Percentiles rank a stretch among this genome's conserved stretches.
phyloP scores from a whole-genome alignment of 2,329 filamentous ascomycete species.

The Alternaria brassicicola region DNA sequence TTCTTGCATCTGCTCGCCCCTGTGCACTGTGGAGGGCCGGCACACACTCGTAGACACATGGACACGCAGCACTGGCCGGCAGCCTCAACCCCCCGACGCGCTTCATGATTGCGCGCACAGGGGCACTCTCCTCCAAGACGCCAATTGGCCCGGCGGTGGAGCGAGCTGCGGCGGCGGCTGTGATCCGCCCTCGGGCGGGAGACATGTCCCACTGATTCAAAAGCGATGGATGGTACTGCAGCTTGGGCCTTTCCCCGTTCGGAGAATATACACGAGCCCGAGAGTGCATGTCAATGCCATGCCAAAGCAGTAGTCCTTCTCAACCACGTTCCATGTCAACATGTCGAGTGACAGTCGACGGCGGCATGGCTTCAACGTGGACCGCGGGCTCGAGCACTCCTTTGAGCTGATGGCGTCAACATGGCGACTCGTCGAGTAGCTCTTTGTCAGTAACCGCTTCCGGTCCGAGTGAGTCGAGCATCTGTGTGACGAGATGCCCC shows the following conservation, averaged over 20 bases:
- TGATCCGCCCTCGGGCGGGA: slow-evolving; percentile 32
- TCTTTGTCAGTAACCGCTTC: slow-evolving; percentile 27
- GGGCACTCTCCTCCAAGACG: slow-evolving; percentile 14
- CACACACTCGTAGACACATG: slow-evolving; percentile 12
- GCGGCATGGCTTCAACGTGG: slow-evolving; percentile 18
- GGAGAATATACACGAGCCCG: slow-evolving; percentile 18
- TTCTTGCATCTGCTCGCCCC: slow-evolving; percentile 11
- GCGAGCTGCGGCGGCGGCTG: slow-evolving; percentile 28
- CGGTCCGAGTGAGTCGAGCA: slow-evolving; percentile 25
- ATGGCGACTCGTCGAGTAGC: slow-evolving; percentile 29
- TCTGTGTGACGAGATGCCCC: slow-evolving; percentile 31
- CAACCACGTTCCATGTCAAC: slow-evolving; percentile 10
- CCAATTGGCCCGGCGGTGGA: slow-evolving; percentile 21
- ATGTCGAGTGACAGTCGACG: slow-evolving; percentile 1
- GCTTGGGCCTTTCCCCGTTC: slow-evolving; percentile 23
- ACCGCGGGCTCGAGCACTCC: slow-evolving; percentile 25
- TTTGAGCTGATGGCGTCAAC: slow-evolving; percentile 29
- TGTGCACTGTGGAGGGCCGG: slow-evolving; percentile 9
- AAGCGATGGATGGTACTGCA: slow-evolving; percentile 17
- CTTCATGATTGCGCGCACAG: slow-evolving; percentile 15
- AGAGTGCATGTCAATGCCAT: slow-evolving; percentile 1
- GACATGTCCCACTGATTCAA: slow-evolving; percentile 20
- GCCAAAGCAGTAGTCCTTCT: background rate
- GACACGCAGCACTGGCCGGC: slow-evolving; percentile 9
- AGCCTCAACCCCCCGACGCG: slow-evolving; percentile 13